phyloP scores from a whole-genome alignment of 139 green algal species.

The Micromonas pusilla region DNA sequence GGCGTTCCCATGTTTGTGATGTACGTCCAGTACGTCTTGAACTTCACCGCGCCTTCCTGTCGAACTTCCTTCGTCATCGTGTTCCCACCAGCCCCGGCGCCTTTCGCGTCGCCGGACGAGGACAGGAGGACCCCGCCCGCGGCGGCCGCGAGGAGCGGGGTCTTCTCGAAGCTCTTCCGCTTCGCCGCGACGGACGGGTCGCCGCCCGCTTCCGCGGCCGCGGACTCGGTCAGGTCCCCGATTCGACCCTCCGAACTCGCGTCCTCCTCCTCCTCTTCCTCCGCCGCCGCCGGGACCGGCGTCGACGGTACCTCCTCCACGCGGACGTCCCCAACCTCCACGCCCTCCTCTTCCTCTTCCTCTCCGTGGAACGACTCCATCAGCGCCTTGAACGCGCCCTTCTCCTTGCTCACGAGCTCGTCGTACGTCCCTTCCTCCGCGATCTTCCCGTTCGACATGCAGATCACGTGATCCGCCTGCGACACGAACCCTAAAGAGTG shows the following conservation, averaged over 20 bases:
- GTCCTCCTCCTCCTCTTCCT: conserved; percentile 2
- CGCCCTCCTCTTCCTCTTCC: conserved; percentile 24
- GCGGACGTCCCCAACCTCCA: too few relatives aligned
- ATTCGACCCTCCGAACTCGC: conserved; percentile 7
- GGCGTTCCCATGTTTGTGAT: conserved; percentile 30
- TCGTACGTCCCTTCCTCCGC: conserved; percentile 52
- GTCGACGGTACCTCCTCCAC: too few relatives aligned
- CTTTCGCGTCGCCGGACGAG: background rate
- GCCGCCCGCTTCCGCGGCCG: background rate
- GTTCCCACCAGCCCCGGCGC: background rate
- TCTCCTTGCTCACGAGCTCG: conserved; percentile 49
- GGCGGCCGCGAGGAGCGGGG: background rate
- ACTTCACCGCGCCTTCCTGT: conserved; percentile 48
- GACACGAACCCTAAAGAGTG: conserved; percentile 75
- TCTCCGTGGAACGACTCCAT: conserved; percentile 43
- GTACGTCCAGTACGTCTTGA: conserved; percentile 50
- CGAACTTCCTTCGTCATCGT: conserved; percentile 13
- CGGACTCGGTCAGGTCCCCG: background rate
- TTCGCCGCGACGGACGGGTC: background rate
- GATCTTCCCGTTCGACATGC: conserved; percentile 38
- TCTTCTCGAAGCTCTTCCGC: background rate
- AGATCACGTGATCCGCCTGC: conserved; percentile 20
- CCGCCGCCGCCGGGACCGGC: too few relatives aligned
- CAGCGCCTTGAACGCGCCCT: conserved; percentile 48
- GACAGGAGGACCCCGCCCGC: conserved; percentile 27